These are phyloP conservation scores for Myriangium duriaei DNA, from an alignment of 2,329 filamentous ascomycete species.

Conservation along the genomic window DNA sequence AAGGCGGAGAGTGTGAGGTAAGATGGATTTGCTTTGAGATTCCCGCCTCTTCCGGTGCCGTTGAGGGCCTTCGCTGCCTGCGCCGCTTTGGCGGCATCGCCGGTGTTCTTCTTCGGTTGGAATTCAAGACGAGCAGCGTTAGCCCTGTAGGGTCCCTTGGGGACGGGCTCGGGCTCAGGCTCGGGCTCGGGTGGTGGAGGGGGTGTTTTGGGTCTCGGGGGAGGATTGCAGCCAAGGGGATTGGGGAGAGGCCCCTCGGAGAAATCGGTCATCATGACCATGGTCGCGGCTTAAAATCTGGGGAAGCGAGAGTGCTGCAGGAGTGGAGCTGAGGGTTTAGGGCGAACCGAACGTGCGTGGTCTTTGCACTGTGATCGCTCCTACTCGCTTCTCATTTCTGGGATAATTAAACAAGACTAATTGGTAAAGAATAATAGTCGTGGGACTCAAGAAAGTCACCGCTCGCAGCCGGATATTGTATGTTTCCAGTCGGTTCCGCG, in stretches of 20 bases:
- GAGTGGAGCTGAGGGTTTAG: too few relatives aligned
- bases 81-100: conserved; percentile 1
- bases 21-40: conserved; percentile 5
- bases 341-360: too few relatives aligned
- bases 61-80: conserved; percentile 4
- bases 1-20: conserved; percentile 5
- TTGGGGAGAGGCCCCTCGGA: conserved; percentile 1
- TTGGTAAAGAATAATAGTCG: too few relatives aligned
- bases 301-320: too few relatives aligned
- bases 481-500: too few relatives aligned
- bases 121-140: conserved; percentile 1
- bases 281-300: not conserved
- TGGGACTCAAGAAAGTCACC: too few relatives aligned
- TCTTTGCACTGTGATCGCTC: too few relatives aligned
- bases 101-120: conserved; percentile 5
- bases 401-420: too few relatives aligned
- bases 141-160: conserved; percentile 7
- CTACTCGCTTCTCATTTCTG: too few relatives aligned
- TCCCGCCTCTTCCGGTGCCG: conserved; percentile 2
- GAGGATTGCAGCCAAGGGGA: conserved; percentile 5
- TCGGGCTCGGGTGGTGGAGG: not conserved
- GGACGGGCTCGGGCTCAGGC: not conserved
- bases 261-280: not conserved
- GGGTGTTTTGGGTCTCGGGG: conserved; percentile 2
- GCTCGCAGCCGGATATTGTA: too few relatives aligned